A percentile compares a stretch with the other conserved stretches of the same genome.
These are phyloP conservation scores for Leishmania lainsoni DNA, from an alignment of 208 protist species.

Conservation along the genomic window DNA sequence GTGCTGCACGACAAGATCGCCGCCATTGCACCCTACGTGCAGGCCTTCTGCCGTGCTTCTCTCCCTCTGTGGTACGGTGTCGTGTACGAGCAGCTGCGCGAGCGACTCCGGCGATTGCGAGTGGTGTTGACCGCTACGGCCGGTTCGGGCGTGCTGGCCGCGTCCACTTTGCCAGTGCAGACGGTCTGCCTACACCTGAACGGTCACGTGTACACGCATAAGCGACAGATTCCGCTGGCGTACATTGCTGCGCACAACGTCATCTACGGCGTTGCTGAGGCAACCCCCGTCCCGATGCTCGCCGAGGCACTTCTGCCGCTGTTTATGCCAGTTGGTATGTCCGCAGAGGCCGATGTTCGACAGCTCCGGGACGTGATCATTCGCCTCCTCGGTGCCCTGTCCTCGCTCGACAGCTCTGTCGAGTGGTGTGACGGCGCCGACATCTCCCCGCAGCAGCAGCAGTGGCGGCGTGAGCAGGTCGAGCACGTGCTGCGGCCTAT, in stretches of 20 bases:
- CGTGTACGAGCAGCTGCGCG: conserved; percentile 15
- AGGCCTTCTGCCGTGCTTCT: conserved; percentile 34
- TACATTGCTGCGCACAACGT: conserved; percentile 78
- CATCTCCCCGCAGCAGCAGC: conserved; percentile 11
- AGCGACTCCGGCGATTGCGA: conserved; percentile 40
- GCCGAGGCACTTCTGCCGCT: conserved; percentile 47
- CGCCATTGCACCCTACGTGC: conserved; percentile 47
- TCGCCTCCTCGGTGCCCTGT: conserved; percentile 21
- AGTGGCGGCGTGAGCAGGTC: conserved; percentile 14
- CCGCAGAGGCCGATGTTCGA: background rate
- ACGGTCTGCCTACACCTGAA: conserved; percentile 21
- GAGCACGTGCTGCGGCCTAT: conserved; percentile 13
- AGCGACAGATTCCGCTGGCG: conserved; percentile 36
- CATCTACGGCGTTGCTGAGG: conserved; percentile 61
- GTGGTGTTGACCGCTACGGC: conserved; percentile 38
- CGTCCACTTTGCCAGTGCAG: conserved; percentile 9
- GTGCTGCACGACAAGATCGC: conserved; percentile 50
- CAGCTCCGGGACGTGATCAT: conserved; percentile 13
- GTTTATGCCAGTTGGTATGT: conserved; percentile 35
- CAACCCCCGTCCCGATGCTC: conserved; percentile 42
- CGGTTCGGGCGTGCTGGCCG: conserved; percentile 20
- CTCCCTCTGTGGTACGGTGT: conserved; percentile 48
- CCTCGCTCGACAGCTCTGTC: conserved; percentile 19
- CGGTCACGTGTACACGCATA: conserved; percentile 35
- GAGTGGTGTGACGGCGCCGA: conserved; percentile 8